Conservation (phyloP, 2,329 filamentous ascomycete species). For the Fusarium hostae region DNA sequence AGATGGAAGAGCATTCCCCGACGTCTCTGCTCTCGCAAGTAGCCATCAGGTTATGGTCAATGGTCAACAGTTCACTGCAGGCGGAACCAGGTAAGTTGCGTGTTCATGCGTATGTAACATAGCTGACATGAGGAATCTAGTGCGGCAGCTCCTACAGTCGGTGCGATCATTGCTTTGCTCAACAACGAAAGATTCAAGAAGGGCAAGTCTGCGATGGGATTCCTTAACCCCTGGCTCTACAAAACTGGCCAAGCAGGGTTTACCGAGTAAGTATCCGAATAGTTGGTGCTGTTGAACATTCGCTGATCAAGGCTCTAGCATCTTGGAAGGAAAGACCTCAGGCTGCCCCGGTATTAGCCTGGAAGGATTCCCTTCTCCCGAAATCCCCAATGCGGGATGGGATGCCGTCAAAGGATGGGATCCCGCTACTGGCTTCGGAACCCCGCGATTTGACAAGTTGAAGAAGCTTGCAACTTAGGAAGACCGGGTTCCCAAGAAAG, state of each 20-base stretch:
- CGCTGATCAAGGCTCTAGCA: conserved; percentile 39
- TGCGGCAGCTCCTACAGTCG: conserved; percentile 71
- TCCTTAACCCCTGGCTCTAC: conserved; percentile 72
- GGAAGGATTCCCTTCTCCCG: conserved; percentile 41
- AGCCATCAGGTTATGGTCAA: conserved; percentile 50
- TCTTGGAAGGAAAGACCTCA: conserved; percentile 48
- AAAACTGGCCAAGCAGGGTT: conserved; percentile 46
- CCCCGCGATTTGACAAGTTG: conserved; percentile 56
- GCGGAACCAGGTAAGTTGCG: conserved; percentile 49
- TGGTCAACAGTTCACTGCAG: conserved; percentile 39
- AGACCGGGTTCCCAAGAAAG: neutral
- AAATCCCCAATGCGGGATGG: conserved; percentile 45
- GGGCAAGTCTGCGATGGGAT: conserved; percentile 65
- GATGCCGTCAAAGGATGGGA: conserved; percentile 50
- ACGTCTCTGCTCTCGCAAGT: conserved; percentile 66
- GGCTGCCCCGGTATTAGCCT: conserved; percentile 48
- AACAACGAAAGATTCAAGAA: conserved; percentile 70
- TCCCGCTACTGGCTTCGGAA: conserved; percentile 56
- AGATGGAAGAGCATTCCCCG: conserved; percentile 68
- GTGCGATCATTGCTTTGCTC: conserved; percentile 70
- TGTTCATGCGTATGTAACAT: neutral
- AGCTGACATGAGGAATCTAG: conserved; percentile 40
- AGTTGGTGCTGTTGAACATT: neutral
- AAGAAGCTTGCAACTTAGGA: conserved; percentile 27
- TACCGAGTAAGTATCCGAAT: conserved; percentile 48